phyloP scores from a whole-genome alignment of 2,329 filamentous ascomycete genomes.

The Cladosporium colombiae region DNA sequence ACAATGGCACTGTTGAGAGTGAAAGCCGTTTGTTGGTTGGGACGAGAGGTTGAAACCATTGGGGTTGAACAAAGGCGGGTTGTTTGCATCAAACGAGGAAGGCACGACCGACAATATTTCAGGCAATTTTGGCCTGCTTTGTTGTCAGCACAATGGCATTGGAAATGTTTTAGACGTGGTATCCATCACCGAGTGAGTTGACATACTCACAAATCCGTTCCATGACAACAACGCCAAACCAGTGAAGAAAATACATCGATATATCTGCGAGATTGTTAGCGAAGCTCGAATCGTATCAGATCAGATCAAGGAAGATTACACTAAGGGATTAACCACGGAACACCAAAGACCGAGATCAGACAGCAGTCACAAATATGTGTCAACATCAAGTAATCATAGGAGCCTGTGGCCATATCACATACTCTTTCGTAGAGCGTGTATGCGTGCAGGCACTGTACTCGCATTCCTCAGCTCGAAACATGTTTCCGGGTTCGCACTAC shows the following conservation, averaged over 20 bases:
- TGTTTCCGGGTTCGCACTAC: background rate
- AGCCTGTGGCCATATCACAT: constrained; percentile 6
- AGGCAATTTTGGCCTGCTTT: background rate
- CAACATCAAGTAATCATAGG: background rate
- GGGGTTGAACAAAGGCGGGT: background rate
- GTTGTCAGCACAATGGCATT: constrained; percentile 3
- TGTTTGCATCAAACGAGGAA: background rate
- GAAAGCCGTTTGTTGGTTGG: constrained; percentile 5
- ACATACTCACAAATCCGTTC: background rate
- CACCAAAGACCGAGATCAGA: background rate
- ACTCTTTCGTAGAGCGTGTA: background rate
- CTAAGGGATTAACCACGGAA: background rate
- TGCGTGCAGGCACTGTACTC: background rate
- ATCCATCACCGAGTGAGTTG: background rate
- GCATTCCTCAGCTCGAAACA: background rate
- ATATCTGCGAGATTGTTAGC: background rate
- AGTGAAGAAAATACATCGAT: background rate
- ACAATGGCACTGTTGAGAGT: constrained; percentile 2
- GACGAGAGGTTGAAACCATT: background rate
- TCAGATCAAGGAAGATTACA: background rate
- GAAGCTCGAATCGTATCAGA: background rate
- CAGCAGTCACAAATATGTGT: background rate
- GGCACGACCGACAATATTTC: constrained; percentile 5
- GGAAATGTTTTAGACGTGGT: background rate
- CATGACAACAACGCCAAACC: background rate